A percentile compares a stretch with the other conserved stretches of the same genome.
Evolutionary conservation across 2,329 filamentous ascomycete species (phyloP).

Genomic region (Sclerotinia subarctica): DNA sequence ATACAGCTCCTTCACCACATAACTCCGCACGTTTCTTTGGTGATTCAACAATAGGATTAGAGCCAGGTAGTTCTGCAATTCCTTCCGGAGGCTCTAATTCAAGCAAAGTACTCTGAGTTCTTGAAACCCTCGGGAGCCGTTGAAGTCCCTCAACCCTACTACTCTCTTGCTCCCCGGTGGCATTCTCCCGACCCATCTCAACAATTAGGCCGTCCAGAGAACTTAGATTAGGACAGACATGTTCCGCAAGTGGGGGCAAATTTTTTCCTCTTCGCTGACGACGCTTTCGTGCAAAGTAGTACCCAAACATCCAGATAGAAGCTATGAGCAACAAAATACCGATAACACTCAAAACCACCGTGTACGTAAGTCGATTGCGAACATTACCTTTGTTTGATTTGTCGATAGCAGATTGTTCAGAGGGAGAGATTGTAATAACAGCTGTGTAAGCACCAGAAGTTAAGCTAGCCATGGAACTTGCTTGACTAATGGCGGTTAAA

Average conservation of each 20-base stretch:
- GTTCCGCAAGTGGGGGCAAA: neutral
- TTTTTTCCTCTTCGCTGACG: neutral
- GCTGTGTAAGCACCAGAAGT: neutral
- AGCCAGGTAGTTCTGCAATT: neutral
- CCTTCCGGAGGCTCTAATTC: neutral
- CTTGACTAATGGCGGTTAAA: neutral
- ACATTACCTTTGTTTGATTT: too few relatives aligned
- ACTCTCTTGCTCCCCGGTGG: neutral
- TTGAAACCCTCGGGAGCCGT: neutral
- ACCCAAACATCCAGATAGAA: neutral
- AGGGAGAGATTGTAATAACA: neutral
- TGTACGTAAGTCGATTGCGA: rapidly evolving
- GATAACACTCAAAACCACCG: neutral
- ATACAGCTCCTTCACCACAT: too few relatives aligned
- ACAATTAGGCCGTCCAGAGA: neutral
- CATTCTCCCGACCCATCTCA: neutral
- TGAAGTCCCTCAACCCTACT: neutral
- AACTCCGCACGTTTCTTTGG: neutral
- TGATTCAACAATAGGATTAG: neutral
- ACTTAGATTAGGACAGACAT: neutral
- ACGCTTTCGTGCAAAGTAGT: neutral
- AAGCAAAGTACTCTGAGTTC: neutral
- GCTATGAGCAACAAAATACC: neutral
- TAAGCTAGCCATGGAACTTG: neutral
- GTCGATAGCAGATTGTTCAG: neutral